Conservation (phyloP, 495 filamentous ascomycete species). For the Oleoguttula mirabilis region DNA sequence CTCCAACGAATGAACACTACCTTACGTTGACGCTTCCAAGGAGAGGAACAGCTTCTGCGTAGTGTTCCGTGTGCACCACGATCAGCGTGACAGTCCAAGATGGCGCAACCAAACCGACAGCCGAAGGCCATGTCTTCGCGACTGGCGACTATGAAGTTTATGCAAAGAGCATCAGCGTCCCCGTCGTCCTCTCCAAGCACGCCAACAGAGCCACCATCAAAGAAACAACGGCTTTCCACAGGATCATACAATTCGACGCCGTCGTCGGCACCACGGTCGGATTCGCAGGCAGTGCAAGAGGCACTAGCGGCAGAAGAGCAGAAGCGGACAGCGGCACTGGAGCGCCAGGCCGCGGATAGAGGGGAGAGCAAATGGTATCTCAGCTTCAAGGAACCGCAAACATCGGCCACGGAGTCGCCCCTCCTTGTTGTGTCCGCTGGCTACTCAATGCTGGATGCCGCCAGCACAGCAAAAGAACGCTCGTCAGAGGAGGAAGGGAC, state of each 20-base stretch:
- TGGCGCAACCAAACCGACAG: constrained; percentile 32
- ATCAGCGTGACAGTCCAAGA: too few species aligned
- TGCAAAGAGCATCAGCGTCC: constrained; percentile 75
- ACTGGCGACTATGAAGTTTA: constrained; percentile 95
- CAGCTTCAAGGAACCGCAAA: constrained; percentile 32
- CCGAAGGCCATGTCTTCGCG: constrained; percentile 77
- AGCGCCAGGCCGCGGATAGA: constrained; percentile 56
- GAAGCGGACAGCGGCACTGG: constrained; percentile 58
- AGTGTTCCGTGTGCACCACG: too few species aligned
- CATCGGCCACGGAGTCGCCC: neutral
- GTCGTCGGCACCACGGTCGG: constrained; percentile 26
- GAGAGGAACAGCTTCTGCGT: too few species aligned
- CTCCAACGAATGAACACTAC: too few species aligned
- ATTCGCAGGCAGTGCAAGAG: constrained; percentile 45
- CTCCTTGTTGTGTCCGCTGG: constrained; percentile 32
- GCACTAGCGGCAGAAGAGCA: constrained; percentile 64
- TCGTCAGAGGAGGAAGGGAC: constrained; percentile 21
- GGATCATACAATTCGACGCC: constrained; percentile 16
- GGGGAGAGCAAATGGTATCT: constrained; percentile 88
- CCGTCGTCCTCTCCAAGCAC: constrained; percentile 25
- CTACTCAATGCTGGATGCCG: constrained; percentile 34
- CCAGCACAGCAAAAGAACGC: neutral
- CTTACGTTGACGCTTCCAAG: too few species aligned
- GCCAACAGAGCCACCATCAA: constrained; percentile 32
- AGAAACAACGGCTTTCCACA: constrained; percentile 36